These are phyloP conservation scores for Suillus ampliporus DNA, from an alignment of 768 basidiomycete species.

Conservation along the genomic window DNA sequence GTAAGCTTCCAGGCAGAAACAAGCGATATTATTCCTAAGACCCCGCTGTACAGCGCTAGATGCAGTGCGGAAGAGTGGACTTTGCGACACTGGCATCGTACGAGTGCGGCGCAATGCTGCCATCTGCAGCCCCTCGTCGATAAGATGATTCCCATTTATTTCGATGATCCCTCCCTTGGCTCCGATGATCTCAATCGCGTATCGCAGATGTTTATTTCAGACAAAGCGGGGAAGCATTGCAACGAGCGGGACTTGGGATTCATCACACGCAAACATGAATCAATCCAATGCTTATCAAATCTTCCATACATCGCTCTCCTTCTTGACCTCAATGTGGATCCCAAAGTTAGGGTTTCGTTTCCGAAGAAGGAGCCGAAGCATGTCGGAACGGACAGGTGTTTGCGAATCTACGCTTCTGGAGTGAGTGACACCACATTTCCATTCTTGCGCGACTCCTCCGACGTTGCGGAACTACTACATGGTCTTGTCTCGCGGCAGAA, in stretches of 20 bases:
- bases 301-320: constrained; percentile 7
- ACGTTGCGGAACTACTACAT: background rate
- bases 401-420: constrained; percentile 6
- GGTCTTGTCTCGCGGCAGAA: background rate
- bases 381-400: background rate
- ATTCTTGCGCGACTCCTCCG: background rate
- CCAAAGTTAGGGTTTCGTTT: background rate
- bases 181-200: background rate
- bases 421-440: background rate
- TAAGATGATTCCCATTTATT: constrained; percentile 22
- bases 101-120: constrained; percentile 23
- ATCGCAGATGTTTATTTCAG: constrained; percentile 28
- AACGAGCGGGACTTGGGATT: background rate
- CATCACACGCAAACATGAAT: background rate
- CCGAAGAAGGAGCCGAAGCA: background rate
- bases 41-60: background rate
- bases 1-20: background rate
- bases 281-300: background rate
- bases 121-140: constrained; percentile 17
- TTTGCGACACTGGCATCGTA: constrained; percentile 20
- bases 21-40: background rate
- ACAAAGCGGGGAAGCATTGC: constrained; percentile 11
- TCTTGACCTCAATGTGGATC: constrained; percentile 2
- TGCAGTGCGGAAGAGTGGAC: constrained; percentile 7
- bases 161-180: constrained; percentile 6